Evolutionary conservation across 148 eudicot species (phyloP), one percentile per base, ranked within the genome.

Genomic region (Persicaria tinctoria): DNA sequence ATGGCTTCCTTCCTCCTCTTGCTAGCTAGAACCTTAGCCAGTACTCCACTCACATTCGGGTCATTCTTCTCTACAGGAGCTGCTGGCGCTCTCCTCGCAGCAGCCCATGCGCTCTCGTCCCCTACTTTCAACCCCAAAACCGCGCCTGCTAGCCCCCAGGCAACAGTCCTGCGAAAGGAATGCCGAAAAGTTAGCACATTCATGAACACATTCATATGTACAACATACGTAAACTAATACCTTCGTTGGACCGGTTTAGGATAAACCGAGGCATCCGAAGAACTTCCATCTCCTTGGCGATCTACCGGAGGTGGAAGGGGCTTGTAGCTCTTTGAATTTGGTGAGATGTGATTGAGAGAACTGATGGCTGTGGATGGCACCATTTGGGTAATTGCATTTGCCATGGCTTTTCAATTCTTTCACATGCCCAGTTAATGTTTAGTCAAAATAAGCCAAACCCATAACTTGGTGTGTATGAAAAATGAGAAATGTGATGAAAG

Each of bases 1-100:
- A 92, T 85, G 47, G 95, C 96, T 80, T 92, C 97, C 78, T 92
- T 92, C 78, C 97, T 86, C 82, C 80, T 92, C 72, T 87, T 92
- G 83, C 97, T 92, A 2, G 97, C 97, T 49, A 92, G 47, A 17
- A 92, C 84, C 74, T 92, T 92, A 44, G 97, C 97, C 64, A 54
- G 50, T 64, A 86, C 81, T 6, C 87, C 97, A 79, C 83, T 90
- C 51, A 92, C 73, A 76, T 79, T 87, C 4, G 90, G 97, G 69
- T 90, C 97, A 68, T 87, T 92, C 75, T 85, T 92, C 87, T 90
- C 18, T 11, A 78, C 85, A 6, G 95, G 86, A 12, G 86, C 80
- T 51, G 90, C 88, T 2, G 94, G 92, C 1, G 89, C 83, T 81
- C 95, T 80, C 72, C 84, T 87, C 7, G 86, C 87, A 1, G 88